Base-by-base conservation (phyloP, 176 grass and related monocot genomes). In the Miscanthus lutarioriparius region DNA sequence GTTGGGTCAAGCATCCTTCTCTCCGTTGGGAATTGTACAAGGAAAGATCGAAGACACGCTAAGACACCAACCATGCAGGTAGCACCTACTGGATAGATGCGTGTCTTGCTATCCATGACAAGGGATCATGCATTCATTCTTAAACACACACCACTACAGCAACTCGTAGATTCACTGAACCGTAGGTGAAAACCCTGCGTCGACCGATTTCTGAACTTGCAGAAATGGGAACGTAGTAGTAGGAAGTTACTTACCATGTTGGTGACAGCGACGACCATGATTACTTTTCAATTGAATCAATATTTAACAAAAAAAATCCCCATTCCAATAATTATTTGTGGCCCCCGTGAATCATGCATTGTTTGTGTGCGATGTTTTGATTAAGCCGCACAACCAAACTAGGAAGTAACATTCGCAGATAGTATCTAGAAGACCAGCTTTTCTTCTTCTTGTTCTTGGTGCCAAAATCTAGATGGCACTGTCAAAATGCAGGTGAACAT, bases 1-100 rank as follows among this genome's bases (percentile, higher is more conserved):
- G 83, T 95, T 92, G 86, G 93, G 61, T 95, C 88, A 85, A 65
- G 72, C 82, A 95, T 95, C 93, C 86, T 88, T 95, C 88, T 95
- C 93, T 71, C 70, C 61, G 10, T 84, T 82, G 83, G 80, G 79
- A 92, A 85, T 36, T 33, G 75, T 64, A 78, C 19, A 85, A 67
- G 40, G 87, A 65, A 86, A 82, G 75, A 30, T 30, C 28, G 28
- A 87, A 83, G 56, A 27, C 88, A 87, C 84, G 81, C 79, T 77
- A 30, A 16, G 53, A 79, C 84, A 90, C 90, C 90, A 79, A 89
- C 87, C 74, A 73, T 66, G 44, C 66, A 62, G 88, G 85, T 83
- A 67, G 86, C 66, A 91, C 81, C 84, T 80, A 83, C 84, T 89
- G 53, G 81, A 77, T 77, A n/a, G 69, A 87, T 49, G 19, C 48